These are phyloP conservation scores for Hygrocybe coccinea DNA, from an alignment of 768 basidiomycete genomes.

Conservation along the genomic window DNA sequence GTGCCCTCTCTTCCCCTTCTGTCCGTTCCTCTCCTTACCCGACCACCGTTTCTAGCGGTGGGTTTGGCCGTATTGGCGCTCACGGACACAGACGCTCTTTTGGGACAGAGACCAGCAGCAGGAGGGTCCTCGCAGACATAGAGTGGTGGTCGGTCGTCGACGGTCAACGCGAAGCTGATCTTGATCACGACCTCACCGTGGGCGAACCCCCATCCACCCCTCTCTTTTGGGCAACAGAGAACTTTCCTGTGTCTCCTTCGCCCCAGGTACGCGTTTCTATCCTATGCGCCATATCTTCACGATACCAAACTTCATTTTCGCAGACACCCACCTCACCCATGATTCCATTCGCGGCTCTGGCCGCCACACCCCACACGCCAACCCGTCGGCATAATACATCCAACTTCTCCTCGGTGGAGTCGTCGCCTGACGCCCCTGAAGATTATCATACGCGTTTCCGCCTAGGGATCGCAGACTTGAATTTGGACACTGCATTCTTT, in stretches of 20 bases:
- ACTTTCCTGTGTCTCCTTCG: conserved; percentile 21
- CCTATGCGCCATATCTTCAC: not conserved
- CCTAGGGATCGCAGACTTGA: conserved; percentile 35
- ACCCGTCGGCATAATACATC: conserved; percentile 34
- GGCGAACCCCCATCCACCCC: conserved; percentile 38
- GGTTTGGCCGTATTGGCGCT: conserved; percentile 29
- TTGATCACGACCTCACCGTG: conserved; percentile 37
- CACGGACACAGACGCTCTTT: conserved; percentile 58
- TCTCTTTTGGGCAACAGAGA: conserved; percentile 27
- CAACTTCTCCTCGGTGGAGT: conserved; percentile 50
- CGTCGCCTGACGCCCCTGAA: conserved; percentile 47
- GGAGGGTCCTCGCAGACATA: conserved; percentile 79
- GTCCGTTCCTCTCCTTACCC: conserved; percentile 70
- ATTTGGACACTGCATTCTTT: conserved; percentile 35
- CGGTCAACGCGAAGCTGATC: conserved; percentile 53
- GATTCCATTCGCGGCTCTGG: conserved; percentile 52
- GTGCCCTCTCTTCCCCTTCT: conserved; percentile 63
- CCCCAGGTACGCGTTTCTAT: conserved; percentile 34
- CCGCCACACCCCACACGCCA: conserved; percentile 52
- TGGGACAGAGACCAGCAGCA: conserved; percentile 56
- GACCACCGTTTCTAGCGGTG: conserved; percentile 34
- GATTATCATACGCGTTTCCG: conserved; percentile 37
- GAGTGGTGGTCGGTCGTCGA: conserved; percentile 83
- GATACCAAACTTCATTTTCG: conserved; percentile 14
- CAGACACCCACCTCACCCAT: conserved; percentile 27